phyloP scores from a whole-genome alignment of 345 rosid genomes.

The Cardamine resedifolia region DNA sequence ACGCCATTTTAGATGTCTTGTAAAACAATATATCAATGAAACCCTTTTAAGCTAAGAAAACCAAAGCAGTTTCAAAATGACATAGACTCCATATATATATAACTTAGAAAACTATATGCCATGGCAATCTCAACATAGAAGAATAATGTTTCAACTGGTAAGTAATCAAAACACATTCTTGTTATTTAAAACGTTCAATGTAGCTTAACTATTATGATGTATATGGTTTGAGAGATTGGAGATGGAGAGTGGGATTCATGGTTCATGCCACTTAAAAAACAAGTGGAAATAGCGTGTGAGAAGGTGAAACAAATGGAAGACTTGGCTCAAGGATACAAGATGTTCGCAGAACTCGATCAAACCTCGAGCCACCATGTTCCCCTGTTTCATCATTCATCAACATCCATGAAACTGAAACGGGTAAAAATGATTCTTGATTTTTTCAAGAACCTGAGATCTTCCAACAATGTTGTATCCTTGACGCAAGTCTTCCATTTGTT shows the following conservation, averaged over 20 bases:
- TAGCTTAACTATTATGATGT: background rate
- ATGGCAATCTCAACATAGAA: background rate
- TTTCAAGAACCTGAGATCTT: slow-evolving; percentile 71
- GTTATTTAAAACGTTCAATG: background rate
- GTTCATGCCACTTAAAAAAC: slow-evolving; percentile 72
- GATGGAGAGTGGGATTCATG: slow-evolving; percentile 75
- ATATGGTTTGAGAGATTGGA: slow-evolving; percentile 56
- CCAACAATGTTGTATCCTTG: slow-evolving; percentile 87
- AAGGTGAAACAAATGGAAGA: slow-evolving; percentile 82
- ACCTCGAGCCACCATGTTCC: slow-evolving; percentile 87
- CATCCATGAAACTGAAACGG: background rate
- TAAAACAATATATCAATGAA: background rate
- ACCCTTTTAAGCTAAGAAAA: background rate
- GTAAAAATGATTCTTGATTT: background rate
- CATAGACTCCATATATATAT: background rate
- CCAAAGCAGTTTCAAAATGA: background rate
- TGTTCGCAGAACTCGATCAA: slow-evolving; percentile 84
- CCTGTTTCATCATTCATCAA: slow-evolving; percentile 50
- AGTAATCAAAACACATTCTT: background rate
- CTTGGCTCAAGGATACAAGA: slow-evolving; percentile 38
- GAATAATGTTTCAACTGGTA: background rate
- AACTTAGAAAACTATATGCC: background rate
- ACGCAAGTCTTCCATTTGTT: slow-evolving; percentile 70
- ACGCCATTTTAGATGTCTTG: slow-evolving; percentile 55
- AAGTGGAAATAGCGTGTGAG: slow-evolving; percentile 68